Evolutionary conservation across 768 basidiomycete genomes (phyloP), one percentile per base, ranked within the genome.

Genomic region (Suillus plorans): DNA sequence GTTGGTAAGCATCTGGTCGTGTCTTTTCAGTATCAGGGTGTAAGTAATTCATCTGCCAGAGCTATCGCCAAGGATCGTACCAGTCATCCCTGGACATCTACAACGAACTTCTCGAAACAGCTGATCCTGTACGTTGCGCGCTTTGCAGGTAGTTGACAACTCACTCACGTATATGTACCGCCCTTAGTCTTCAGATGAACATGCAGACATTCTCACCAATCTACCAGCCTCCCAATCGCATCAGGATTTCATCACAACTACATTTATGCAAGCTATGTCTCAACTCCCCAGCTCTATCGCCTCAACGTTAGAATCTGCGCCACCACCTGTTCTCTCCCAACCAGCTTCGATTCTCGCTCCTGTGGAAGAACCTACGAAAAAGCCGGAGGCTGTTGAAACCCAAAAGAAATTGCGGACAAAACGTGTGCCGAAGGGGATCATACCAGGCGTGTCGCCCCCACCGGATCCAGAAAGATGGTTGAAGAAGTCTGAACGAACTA

Each of bases 391-490:
- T 60, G 70, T 72, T 66, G 84, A 80, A 77, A 66, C 68, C 37
- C 71, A 66, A 64, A 81, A 77, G 77, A 85, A 85, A 73, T 82
- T 85, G 68, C 83, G 89, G 64, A 84, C 76, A 76, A 84, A 85
- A 67, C 87, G 91, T 72, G 82, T 94, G 20, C 92, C 92, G 16
- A 81, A 84, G 62, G 89, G 89, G n/a, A 89, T 94, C 25, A 76
- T 87, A 31, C 89, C 87, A 20, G 92, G 92, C 22, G 86, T 91
- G 14, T 92, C 92, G 5, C 91, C 92, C 36, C 82, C 87, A 20
- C 92, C 93, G 39, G 92, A 94, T 77, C 91, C 92, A 31, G 92
- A 94, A 74, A 80, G 92, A 67, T 94, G 92, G 92, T 74, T 94
- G 65, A 94, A 94, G 85, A 94, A 92, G 80, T 90, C 86, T 61